A percentile compares a stretch with the other conserved stretches of the same genome.
phyloP scores from a whole-genome alignment of 108 stramenopile genomes.

The Stephanodiscus triporus region DNA sequence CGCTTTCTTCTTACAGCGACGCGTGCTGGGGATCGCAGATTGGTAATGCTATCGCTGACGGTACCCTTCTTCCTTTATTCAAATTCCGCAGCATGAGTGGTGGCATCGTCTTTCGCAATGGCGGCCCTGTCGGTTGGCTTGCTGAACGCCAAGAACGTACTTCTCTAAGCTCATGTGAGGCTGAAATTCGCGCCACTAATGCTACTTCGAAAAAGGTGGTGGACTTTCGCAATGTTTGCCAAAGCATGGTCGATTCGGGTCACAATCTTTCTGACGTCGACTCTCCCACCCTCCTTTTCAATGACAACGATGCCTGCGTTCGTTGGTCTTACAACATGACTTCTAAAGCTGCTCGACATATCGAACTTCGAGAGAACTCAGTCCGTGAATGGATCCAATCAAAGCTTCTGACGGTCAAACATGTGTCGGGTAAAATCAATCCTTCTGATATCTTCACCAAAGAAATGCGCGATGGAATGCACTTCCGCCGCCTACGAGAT shows the following conservation, averaged over 20 bases:
- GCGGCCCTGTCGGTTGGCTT: conserved; percentile 19
- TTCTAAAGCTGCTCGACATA: conserved; percentile 15
- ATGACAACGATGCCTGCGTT: conserved; percentile 27
- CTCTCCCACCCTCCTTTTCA: not conserved
- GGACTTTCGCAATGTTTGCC: not conserved
- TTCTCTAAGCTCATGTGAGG: conserved; percentile 14
- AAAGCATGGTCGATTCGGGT: not conserved
- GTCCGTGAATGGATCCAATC: not conserved
- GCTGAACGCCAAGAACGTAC: conserved; percentile 12
- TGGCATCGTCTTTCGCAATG: conserved; percentile 9
- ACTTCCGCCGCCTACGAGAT: not conserved
- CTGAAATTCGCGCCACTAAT: conserved; percentile 20
- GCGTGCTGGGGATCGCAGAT: too few species aligned
- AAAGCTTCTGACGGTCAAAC: not conserved
- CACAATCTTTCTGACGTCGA: not conserved
- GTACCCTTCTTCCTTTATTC: conserved; percentile 9
- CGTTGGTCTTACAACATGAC: conserved; percentile 9
- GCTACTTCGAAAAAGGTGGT: conserved; percentile 12
- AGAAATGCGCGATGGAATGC: not conserved
- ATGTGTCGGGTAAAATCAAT: conserved; percentile 19
- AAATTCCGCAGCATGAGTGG: conserved; percentile 25
- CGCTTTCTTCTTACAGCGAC: conserved; percentile 15
- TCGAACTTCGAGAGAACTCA: conserved; percentile 14
- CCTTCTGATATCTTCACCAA: conserved; percentile 12
- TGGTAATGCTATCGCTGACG: conserved; percentile 5